These are phyloP conservation scores for Leccinum arenicola DNA, from an alignment of 768 basidiomycete genomes.

Conservation along the genomic window DNA sequence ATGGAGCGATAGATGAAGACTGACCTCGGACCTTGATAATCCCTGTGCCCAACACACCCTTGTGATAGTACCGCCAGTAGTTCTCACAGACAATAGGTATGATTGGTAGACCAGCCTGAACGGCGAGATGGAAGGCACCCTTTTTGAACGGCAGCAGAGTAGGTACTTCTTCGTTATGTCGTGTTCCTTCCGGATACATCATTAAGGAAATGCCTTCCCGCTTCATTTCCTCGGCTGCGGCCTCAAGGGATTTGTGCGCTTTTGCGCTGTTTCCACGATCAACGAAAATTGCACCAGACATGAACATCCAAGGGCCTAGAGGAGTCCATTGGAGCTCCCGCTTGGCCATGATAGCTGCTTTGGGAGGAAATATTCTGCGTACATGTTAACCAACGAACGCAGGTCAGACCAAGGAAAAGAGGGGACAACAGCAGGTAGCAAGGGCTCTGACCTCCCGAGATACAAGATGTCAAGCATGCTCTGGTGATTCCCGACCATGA, in stretches of 20 bases:
- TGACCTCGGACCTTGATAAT: constrained; percentile 74
- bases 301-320: constrained; percentile 86
- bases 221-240: constrained; percentile 81
- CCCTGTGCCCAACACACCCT: constrained; percentile 73
- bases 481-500: constrained; percentile 90
- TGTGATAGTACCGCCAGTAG: constrained; percentile 84
- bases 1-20: constrained; percentile 7
- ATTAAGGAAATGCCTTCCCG: constrained; percentile 68
- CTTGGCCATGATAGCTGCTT: constrained; percentile 90
- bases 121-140: constrained; percentile 94
- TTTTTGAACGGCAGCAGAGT: constrained; percentile 91
- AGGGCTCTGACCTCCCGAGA: constrained; percentile 63
- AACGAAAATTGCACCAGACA: constrained; percentile 89
- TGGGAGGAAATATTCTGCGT: constrained; percentile 73
- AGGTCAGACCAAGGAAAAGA: constrained; percentile 5
- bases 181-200: constrained; percentile 97
- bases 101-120: constrained; percentile 88
- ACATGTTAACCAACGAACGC: constrained; percentile 5
- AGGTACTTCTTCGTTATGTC: constrained; percentile 62
- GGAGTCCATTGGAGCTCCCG: constrained; percentile 83
- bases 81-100: constrained; percentile 92
- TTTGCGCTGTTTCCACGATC: constrained; percentile 76
- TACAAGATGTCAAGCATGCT: constrained; percentile 87
- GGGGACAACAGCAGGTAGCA: constrained; percentile 13
- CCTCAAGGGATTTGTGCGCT: constrained; percentile 73